These are phyloP conservation scores for Xylaria scruposa DNA, from an alignment of 495 filamentous ascomycete species.

Conservation along the genomic window DNA sequence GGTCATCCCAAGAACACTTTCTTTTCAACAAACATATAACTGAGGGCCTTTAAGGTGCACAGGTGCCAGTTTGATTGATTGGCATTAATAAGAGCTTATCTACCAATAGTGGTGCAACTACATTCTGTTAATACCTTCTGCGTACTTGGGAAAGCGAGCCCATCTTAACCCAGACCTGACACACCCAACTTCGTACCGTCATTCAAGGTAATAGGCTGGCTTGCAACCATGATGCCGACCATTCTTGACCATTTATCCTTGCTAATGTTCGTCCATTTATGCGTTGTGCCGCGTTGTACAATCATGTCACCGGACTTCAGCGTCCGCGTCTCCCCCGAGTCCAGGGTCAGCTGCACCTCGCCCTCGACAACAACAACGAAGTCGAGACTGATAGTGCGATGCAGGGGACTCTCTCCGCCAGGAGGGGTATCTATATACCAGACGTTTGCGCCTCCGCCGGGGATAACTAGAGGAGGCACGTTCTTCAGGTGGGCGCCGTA, in stretches of 20 bases:
- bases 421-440: conserved; percentile 38
- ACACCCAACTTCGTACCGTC: conserved; percentile 34
- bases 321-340: conserved; percentile 58
- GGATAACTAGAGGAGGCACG: conserved; percentile 5
- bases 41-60: too few species aligned
- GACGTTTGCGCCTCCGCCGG: conserved; percentile 29
- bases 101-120: not conserved
- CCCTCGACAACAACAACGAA: conserved; percentile 74
- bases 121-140: not conserved
- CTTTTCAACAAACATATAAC: too few species aligned
- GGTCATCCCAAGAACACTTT: too few species aligned
- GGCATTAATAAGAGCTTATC: not conserved
- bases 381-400: conserved; percentile 69
- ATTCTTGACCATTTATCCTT: conserved; percentile 60
- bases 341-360: conserved; percentile 61
- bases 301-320: conserved; percentile 62
- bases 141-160: not conserved
- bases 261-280: conserved; percentile 67
- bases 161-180: conserved; percentile 5
- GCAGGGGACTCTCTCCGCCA: conserved; percentile 52
- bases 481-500: conserved; percentile 10
- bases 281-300: conserved; percentile 65
- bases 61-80: too few species aligned
- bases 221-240: conserved; percentile 60
- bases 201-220: conserved; percentile 42